These are phyloP conservation scores for Geranium brycei DNA, from an alignment of 345 rosid genomes.

Conservation along the genomic window DNA sequence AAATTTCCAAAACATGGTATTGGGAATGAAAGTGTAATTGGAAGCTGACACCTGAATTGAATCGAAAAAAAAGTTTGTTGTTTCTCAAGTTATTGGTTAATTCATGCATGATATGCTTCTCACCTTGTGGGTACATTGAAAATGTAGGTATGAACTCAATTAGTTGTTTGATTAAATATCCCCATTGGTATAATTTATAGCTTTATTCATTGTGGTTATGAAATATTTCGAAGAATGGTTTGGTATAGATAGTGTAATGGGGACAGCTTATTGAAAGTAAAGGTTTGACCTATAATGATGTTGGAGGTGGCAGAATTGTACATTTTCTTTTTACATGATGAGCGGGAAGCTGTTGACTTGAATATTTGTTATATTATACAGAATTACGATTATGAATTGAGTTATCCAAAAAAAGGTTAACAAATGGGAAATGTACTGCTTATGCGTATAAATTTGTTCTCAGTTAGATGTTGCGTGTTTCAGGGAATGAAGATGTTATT, in stretches of 20 bases:
- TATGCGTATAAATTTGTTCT: background rate
- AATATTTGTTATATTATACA: background rate
- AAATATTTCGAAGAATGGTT: background rate
- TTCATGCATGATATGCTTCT: background rate
- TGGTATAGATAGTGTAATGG: background rate
- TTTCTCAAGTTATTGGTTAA: background rate
- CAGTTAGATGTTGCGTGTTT: conserved; percentile 1
- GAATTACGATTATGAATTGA: background rate
- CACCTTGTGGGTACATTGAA: background rate
- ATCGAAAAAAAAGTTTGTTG: background rate
- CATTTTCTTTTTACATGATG: background rate
- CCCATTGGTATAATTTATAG: background rate
- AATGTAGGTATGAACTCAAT: background rate
- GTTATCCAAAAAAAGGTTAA: background rate
- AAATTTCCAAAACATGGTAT: no score
- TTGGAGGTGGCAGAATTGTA: background rate
- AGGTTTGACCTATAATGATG: background rate
- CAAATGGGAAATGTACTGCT: background rate
- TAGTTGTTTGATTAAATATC: background rate
- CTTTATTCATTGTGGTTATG: background rate
- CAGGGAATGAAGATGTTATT: conserved; percentile 67
- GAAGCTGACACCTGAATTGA: no score
- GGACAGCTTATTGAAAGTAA: background rate
- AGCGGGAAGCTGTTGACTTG: background rate
- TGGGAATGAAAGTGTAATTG: no score